Percentiles rank a stretch among this genome's conserved stretches.
Conservation (phyloP, 495 filamentous ascomycete species). For the Hypoxylon perforatum region DNA sequence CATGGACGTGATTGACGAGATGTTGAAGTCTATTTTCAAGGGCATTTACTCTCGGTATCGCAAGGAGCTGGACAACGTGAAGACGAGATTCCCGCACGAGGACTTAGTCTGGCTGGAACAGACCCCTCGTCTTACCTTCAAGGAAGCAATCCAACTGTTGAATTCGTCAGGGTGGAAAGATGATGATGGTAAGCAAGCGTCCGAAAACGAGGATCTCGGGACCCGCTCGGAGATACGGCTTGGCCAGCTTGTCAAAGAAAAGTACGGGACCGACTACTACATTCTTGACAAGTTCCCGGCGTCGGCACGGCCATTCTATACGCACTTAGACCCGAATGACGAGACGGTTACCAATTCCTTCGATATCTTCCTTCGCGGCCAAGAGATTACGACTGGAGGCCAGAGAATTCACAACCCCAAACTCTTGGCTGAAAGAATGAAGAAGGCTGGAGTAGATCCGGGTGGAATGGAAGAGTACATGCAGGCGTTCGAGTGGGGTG, state of each 20-base stretch:
- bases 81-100: constrained; percentile 68
- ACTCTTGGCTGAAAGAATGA: constrained; percentile 81
- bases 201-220: constrained; percentile 78
- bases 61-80: constrained; percentile 74
- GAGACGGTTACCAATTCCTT: constrained; percentile 86
- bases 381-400: constrained; percentile 91
- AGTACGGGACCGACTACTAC: constrained; percentile 91
- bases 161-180: constrained; percentile 82
- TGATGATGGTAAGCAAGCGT: constrained; percentile 76
- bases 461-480: constrained; percentile 86
- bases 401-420: constrained; percentile 88
- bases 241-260: constrained; percentile 83
- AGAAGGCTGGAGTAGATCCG: constrained; percentile 77
- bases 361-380: constrained; percentile 93
- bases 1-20: constrained; percentile 79
- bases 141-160: constrained; percentile 81
- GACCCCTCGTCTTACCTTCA: constrained; percentile 84
- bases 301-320: constrained; percentile 88
- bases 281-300: constrained; percentile 93
- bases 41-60: constrained; percentile 76
- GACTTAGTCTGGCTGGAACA: constrained; percentile 79
- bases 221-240: constrained; percentile 90
- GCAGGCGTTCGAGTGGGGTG: constrained; percentile 86
- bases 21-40: constrained; percentile 89
- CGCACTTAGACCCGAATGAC: constrained; percentile 87